phyloP scores from a whole-genome alignment of 768 basidiomycete genomes.

The Crepidotus variabilis region DNA sequence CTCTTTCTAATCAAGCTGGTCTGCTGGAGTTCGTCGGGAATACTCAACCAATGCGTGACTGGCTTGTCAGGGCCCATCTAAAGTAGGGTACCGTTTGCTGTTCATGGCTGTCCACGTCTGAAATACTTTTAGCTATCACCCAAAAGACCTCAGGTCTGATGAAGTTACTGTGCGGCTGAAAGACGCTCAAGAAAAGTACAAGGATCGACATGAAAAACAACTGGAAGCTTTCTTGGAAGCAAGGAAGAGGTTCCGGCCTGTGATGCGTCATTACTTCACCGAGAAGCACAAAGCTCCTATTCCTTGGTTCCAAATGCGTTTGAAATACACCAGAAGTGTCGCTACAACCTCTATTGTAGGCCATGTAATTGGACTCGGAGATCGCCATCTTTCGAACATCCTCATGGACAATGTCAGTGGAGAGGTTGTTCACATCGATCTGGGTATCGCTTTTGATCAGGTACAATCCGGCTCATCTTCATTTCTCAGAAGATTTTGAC shows the following conservation, averaged over 20 bases:
- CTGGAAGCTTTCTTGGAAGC: constrained; percentile 30
- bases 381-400: constrained; percentile 91
- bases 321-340: constrained; percentile 88
- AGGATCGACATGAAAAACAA: constrained; percentile 23
- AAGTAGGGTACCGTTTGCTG: constrained; percentile 35
- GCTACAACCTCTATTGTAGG: constrained; percentile 95
- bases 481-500: neutral
- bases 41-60: constrained; percentile 59
- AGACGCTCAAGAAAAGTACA: constrained; percentile 28
- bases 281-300: constrained; percentile 86
- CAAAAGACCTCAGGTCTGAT: constrained; percentile 41
- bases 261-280: constrained; percentile 93
- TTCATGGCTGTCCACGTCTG: neutral
- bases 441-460: constrained; percentile 96
- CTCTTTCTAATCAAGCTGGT: constrained; percentile 76
- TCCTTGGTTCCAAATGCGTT: constrained; percentile 87
- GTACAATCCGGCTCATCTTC: constrained; percentile 32
- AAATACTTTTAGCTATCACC: constrained; percentile 54
- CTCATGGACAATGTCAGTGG: constrained; percentile 79
- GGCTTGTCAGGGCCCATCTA: constrained; percentile 62
- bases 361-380: constrained; percentile 87
- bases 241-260: constrained; percentile 61
- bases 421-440: constrained; percentile 92
- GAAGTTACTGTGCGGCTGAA: constrained; percentile 22
- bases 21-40: constrained; percentile 88